Percentiles rank a stretch among this genome's conserved stretches.
Evolutionary conservation across 108 stramenopile genomes (phyloP).

Genomic region (Nitzschia putrida): DNA sequence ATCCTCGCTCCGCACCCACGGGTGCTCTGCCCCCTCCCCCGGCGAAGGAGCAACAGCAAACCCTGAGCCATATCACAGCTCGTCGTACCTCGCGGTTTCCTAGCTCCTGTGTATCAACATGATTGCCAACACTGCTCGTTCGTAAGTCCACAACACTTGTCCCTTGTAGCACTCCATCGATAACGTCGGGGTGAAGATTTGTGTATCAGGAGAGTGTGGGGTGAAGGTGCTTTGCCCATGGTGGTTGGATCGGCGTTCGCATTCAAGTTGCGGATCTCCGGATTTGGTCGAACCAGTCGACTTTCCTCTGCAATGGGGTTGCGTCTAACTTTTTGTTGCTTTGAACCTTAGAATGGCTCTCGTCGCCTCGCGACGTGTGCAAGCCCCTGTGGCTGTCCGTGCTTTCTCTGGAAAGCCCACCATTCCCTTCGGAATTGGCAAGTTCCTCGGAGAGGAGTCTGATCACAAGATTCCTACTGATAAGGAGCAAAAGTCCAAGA

Average conservation of each 20-base stretch:
- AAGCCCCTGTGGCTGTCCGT: slow-evolving; percentile 22
- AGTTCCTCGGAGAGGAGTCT: slow-evolving; percentile 79
- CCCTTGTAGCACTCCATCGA: background rate
- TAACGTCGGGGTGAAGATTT: background rate
- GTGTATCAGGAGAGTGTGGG: background rate
- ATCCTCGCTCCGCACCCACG: background rate
- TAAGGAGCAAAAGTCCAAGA: slow-evolving; percentile 61
- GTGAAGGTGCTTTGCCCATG: background rate
- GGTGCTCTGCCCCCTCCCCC: too few relatives aligned
- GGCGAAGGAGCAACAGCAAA: too few relatives aligned
- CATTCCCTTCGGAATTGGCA: slow-evolving; percentile 82
- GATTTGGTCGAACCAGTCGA: background rate
- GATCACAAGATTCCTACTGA: slow-evolving; percentile 86
- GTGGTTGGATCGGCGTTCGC: slow-evolving; percentile 6
- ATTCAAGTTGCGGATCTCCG: background rate
- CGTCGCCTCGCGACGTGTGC: slow-evolving; percentile 34
- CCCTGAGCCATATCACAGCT: background rate
- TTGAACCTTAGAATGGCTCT: slow-evolving; percentile 29
- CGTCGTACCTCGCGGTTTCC: too few relatives aligned
- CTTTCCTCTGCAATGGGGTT: background rate
- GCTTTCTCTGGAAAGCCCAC: slow-evolving; percentile 30
- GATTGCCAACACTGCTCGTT: slow-evolving; percentile 36
- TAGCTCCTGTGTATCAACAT: slow-evolving; percentile 5
- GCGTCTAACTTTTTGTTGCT: background rate
- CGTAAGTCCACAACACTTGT: slow-evolving; percentile 25